These are phyloP conservation scores for Hanseniaspora clermontiae DNA, from an alignment of 805 yeast species.

Conservation along the genomic window DNA sequence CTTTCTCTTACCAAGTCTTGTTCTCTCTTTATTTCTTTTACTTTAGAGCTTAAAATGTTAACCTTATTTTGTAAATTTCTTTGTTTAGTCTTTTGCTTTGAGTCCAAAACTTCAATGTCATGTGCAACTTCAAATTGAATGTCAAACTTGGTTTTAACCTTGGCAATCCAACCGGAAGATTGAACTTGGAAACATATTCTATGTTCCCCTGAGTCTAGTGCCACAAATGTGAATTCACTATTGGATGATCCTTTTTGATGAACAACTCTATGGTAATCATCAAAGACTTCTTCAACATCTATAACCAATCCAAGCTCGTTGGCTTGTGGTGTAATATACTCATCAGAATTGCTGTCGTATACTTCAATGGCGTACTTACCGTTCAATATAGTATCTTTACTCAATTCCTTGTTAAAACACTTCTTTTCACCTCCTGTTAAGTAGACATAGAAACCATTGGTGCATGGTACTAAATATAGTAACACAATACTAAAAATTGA, in stretches of 20 bases:
- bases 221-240: slow-evolving; percentile 63
- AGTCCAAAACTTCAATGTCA: slow-evolving; percentile 45
- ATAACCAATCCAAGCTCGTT: slow-evolving; percentile 31
- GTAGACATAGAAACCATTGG: slow-evolving; percentile 38
- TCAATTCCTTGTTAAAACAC: slow-evolving; percentile 47
- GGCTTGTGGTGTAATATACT: slow-evolving; percentile 27
- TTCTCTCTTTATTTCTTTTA: slow-evolving; percentile 50
- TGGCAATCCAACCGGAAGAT: slow-evolving; percentile 49
- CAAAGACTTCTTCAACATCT: slow-evolving; percentile 54
- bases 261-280: slow-evolving; percentile 63
- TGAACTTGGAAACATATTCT: slow-evolving; percentile 52
- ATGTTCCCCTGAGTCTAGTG: slow-evolving; percentile 67
- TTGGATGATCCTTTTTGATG: slow-evolving; percentile 51
- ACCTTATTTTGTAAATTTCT: slow-evolving; percentile 46
- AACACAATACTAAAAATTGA: slow-evolving; percentile 17
- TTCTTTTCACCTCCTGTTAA: slow-evolving; percentile 39
- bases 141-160: slow-evolving; percentile 42
- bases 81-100: slow-evolving; percentile 49
- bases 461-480: slow-evolving; percentile 21
- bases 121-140: slow-evolving; percentile 60
- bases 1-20: slow-evolving; percentile 59
- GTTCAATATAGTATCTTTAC: slow-evolving; percentile 37
- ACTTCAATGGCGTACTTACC: slow-evolving; percentile 40
- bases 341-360: slow-evolving; percentile 28
- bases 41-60: slow-evolving; percentile 42